Conservation (phyloP, 2,329 filamentous ascomycete species). For the Eutypa lata region DNA sequence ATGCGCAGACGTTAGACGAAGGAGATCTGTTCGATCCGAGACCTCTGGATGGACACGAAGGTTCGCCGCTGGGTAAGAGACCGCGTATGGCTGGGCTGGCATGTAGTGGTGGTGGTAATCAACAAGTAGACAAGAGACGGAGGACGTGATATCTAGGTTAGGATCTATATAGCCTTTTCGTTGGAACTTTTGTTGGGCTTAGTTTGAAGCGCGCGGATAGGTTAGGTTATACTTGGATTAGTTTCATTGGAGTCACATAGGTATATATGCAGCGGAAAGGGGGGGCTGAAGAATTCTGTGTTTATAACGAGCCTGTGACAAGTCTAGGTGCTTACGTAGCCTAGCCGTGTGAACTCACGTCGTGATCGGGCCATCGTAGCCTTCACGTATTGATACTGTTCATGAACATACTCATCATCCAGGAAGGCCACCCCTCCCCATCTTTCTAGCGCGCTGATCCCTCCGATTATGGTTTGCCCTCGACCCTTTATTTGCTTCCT, state of each 20-base stretch:
- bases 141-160: conserved; percentile 1
- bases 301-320: too few species aligned
- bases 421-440: conserved; percentile 50
- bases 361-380: neutral
- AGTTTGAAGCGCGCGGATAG: too few species aligned
- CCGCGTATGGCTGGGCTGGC: conserved; percentile 3
- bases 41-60: conserved; percentile 4
- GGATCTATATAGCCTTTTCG: too few species aligned
- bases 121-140: conserved; percentile 22
- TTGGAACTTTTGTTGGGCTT: too few species aligned
- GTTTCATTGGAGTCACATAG: neutral
- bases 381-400: neutral
- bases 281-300: neutral
- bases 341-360: neutral
- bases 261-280: neutral
- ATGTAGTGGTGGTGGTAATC: neutral
- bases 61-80: conserved; percentile 19
- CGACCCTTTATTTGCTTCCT: conserved; percentile 79
- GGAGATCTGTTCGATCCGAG: conserved; percentile 31
- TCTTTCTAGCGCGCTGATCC: conserved; percentile 65
- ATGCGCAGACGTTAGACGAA: conserved; percentile 32
- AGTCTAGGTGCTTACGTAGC: neutral
- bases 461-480: conserved; percentile 84
- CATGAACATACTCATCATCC: conserved; percentile 20
- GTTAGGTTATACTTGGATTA: neutral